Evolutionary conservation across 2,329 filamentous ascomycete genomes (phyloP), one percentile per base, ranked within the genome.

Genomic region (Escovopsis sp.): DNA sequence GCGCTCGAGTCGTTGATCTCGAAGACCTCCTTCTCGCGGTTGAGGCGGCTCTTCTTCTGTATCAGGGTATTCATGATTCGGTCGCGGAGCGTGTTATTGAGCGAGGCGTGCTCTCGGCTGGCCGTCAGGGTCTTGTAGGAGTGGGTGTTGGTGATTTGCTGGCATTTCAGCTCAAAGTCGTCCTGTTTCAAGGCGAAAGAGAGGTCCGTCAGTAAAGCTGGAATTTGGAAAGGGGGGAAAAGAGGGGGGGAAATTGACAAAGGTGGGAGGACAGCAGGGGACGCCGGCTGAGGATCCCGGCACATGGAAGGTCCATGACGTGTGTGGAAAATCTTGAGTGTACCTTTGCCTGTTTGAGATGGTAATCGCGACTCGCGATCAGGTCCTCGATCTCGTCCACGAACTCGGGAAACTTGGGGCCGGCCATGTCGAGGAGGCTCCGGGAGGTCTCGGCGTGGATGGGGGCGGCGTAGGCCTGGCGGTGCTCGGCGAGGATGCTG

Each of bases 361-460:
- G 76, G 43, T 81, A 77, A 62, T 98, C 90, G 46, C 84, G 74
- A 49, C 84, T 73, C 57, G 96, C 87, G 45, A 94, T 76, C 7
- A 85, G 71, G 55, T 92, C 79, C 52, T 94, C 92, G 36, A 94
- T 72, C 41, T 88, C 76, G 45, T 84, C 74, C 15, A 90, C 75
- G 61, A 92, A 96, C 45, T 84, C 76, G 39, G 79, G 70, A 55
- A 94, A 94, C 51, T 80, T 75, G 48, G 78, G 83, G 2, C 90
- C 90, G 25, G 85, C 85, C 61, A 82, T 79, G 35, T 79, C 70
- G 18, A 83, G 52, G 50, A 81, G 58, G 49, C 72, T 70, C 58
- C 71, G 58, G 18, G 63, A 63, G 37, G 46, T 53, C 27, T 63
- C 61, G 14, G 57, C 54, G 34, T 61, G 52, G 5, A 56, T 53